A percentile compares a stretch with the other conserved stretches of the same genome.
phyloP scores from a whole-genome alignment of 31 red algal genomes.

The Odonthalia washingtoniensis region DNA sequence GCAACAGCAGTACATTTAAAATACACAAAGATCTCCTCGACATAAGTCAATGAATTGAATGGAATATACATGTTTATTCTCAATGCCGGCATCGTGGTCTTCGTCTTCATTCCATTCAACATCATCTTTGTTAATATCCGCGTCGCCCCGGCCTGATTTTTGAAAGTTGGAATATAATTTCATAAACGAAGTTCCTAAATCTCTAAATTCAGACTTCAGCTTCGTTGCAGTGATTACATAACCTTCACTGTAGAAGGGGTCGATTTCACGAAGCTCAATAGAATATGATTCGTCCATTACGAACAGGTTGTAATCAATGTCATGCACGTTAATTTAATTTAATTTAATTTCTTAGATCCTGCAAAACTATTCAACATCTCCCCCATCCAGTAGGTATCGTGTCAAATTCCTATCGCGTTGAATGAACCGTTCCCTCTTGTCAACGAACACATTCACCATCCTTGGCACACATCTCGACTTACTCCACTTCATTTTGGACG shows the following conservation, averaged over 20 bases:
- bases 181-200: not conserved
- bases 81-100: not conserved
- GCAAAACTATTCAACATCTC: not conserved
- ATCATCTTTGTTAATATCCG: no score
- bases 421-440: not conserved
- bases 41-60: not conserved
- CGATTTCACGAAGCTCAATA: not conserved
- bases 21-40: not conserved
- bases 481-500: not conserved
- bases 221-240: not conserved
- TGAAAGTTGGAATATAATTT: not conserved
- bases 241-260: not conserved
- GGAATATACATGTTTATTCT: not conserved
- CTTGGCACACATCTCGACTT: not conserved
- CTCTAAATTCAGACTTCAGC: not conserved
- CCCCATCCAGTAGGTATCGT: not conserved
- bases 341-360: not conserved
- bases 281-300: not conserved
- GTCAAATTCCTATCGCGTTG: not conserved
- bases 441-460: not conserved
- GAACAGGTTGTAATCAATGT: not conserved
- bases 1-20: not conserved
- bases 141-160: not conserved
- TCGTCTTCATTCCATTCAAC: not conserved
- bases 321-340: not conserved